Evolutionary conservation across 257 asterid species (phyloP).

Genomic region (Fraxinus americana): DNA sequence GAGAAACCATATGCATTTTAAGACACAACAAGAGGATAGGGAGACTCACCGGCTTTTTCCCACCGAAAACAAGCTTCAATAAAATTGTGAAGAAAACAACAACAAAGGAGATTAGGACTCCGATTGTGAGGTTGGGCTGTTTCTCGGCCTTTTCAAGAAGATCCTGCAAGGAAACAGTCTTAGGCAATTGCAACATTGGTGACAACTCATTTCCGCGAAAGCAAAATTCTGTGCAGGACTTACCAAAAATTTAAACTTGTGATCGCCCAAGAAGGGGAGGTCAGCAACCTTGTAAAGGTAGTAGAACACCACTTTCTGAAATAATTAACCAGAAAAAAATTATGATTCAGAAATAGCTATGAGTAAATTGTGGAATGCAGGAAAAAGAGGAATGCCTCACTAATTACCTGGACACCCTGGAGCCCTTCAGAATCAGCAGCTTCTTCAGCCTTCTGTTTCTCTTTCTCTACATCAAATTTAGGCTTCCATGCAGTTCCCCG

Average conservation of each 20-base stretch:
- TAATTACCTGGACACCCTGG: constrained; percentile 75
- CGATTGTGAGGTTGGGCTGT: constrained; percentile 80
- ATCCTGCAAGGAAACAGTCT: constrained; percentile 48
- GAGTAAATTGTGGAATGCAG: background rate
- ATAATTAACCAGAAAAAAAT: constrained; percentile 5
- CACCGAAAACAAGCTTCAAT: constrained; percentile 73
- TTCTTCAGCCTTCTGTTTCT: constrained; percentile 74
- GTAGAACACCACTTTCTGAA: constrained; percentile 76
- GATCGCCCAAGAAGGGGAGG: constrained; percentile 79
- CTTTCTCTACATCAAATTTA: constrained; percentile 73
- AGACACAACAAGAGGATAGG: background rate
- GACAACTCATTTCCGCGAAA: background rate
- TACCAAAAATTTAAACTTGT: constrained; percentile 74
- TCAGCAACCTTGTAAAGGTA: constrained; percentile 86
- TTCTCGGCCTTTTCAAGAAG: constrained; percentile 82
- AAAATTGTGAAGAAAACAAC: constrained; percentile 61
- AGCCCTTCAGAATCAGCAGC: constrained; percentile 61
- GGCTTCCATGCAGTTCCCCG: constrained; percentile 80
- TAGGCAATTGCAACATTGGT: background rate
- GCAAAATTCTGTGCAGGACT: constrained; percentile 17
- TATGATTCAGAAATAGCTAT: background rate
- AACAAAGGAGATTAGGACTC: constrained; percentile 50
- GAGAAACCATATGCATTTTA: background rate
- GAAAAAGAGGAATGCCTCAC: background rate
- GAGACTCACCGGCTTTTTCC: constrained; percentile 74